Conservation (phyloP, 1,284 basidiomycete genomes). For the Xerocomus minutiporus region DNA sequence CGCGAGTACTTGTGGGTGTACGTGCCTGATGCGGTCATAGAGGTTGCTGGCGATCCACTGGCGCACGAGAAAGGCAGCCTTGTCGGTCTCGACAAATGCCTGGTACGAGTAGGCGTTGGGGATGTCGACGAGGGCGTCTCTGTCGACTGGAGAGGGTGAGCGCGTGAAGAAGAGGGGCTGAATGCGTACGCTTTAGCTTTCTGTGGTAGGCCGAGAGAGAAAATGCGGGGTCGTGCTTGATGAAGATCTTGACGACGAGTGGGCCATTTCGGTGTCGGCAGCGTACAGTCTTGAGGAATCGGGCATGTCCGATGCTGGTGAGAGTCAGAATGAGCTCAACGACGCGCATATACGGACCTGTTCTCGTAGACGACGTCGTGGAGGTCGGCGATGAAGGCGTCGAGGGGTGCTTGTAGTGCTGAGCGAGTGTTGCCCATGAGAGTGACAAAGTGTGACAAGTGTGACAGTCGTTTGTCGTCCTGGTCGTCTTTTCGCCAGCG, state of each 20-base stretch:
- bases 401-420: constrained; percentile 70
- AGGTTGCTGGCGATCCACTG: constrained; percentile 95
- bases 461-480: background rate
- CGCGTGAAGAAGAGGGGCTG: rapidly evolving
- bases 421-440: constrained; percentile 68
- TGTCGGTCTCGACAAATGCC: constrained; percentile 90
- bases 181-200: constrained; percentile 55
- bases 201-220: constrained; percentile 59
- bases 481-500: background rate
- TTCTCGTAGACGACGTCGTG: constrained; percentile 86
- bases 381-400: constrained; percentile 84
- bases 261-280: constrained; percentile 70
- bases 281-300: constrained; percentile 91
- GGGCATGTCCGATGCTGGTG: constrained; percentile 78
- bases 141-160: constrained; percentile 50
- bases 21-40: constrained; percentile 95
- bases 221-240: constrained; percentile 69
- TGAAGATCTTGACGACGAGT: constrained; percentile 76
- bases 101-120: constrained; percentile 90
- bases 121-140: constrained; percentile 81
- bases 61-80: constrained; percentile 90
- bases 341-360: constrained; percentile 52
- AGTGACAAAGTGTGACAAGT: background rate
- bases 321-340: background rate
- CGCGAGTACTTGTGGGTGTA: background rate